A percentile compares a stretch with the other conserved stretches of the same genome.
Evolutionary conservation across 1,284 basidiomycete species (phyloP).

Genomic region (Clitocybe nebularis): DNA sequence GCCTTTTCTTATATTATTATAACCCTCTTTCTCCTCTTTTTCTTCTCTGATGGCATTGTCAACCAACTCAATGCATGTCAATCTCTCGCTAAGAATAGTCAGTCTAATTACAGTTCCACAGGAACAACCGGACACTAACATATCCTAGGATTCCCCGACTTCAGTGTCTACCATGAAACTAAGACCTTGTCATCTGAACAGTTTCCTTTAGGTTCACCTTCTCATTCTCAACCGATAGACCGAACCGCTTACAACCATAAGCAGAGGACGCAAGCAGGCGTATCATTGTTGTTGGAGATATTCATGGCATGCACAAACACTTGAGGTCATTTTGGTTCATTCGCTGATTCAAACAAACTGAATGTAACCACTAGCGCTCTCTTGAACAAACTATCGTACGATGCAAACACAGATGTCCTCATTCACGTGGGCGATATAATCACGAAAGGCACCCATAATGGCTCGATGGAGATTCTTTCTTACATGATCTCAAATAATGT

Average conservation of each 20-base stretch:
- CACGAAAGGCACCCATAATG: conserved; percentile 58
- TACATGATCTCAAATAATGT: conserved; percentile 62
- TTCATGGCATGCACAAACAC: conserved; percentile 75
- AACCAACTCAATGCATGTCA: conserved; percentile 3
- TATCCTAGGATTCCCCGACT: conserved; percentile 45
- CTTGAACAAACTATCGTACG: conserved; percentile 57
- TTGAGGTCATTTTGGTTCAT: conserved; percentile 49
- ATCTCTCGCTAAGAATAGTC: not conserved
- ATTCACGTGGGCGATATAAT: conserved; percentile 82
- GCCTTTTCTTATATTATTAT: conserved; percentile 26
- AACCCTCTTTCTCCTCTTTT: conserved; percentile 35
- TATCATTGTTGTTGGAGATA: conserved; percentile 75
- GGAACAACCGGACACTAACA: not conserved
- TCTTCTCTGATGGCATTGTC: conserved; percentile 26
- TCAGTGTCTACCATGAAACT: conserved; percentile 43
- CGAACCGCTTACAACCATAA: conserved; percentile 3
- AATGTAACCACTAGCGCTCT: conserved; percentile 59
- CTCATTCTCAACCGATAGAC: not conserved
- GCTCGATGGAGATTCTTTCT: conserved; percentile 60
- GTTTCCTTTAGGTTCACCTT: conserved; percentile 48
- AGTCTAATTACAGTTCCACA: not conserved
- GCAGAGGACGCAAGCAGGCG: conserved; percentile 51
- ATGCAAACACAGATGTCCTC: conserved; percentile 58
- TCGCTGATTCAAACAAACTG: too few relatives aligned
- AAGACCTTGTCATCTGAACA: conserved; percentile 40